Evolutionary conservation across 176 grass and related monocot genomes (phyloP).

Genomic region (Carex cristatella): DNA sequence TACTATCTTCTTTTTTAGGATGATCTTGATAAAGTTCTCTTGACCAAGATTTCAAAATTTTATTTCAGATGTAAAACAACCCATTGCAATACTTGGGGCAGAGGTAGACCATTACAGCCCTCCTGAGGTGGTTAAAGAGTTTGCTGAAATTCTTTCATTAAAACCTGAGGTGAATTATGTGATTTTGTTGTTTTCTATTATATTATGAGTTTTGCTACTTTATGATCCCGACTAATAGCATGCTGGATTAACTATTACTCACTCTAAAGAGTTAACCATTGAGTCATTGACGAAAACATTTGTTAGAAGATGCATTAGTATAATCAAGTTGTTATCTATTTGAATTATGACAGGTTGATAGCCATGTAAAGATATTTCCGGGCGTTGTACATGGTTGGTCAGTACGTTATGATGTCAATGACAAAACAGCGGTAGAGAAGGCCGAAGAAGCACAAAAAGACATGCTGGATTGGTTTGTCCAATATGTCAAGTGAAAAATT

Average conservation of each 20-base stretch:
- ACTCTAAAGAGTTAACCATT: not conserved
- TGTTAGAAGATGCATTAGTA: not conserved
- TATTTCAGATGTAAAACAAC: constrained; percentile 35
- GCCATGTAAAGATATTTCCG: constrained; percentile 33
- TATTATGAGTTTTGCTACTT: not conserved
- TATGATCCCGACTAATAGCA: not conserved
- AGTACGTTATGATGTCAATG: constrained; percentile 19
- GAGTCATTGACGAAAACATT: not conserved
- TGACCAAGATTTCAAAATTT: not conserved
- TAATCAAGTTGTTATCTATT: not conserved
- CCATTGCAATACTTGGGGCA: constrained; percentile 37
- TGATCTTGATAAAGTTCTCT: not conserved
- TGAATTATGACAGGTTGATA: constrained; percentile 17
- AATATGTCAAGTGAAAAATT: constrained; percentile 32
- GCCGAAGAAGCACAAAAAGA: constrained; percentile 35
- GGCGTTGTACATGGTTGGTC: constrained; percentile 34
- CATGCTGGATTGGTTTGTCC: constrained; percentile 31
- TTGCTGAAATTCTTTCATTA: constrained; percentile 24
- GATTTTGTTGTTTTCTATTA: not conserved
- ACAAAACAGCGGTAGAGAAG: constrained; percentile 21
- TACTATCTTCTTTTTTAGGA: not conserved
- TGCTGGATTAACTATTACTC: not conserved
- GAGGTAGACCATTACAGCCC: constrained; percentile 24
- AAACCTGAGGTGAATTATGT: constrained; percentile 27
- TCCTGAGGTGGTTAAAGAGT: constrained; percentile 38